Base-by-base conservation (phyloP, 1,284 basidiomycete genomes). In the Tranzscheliella williamsii region DNA sequence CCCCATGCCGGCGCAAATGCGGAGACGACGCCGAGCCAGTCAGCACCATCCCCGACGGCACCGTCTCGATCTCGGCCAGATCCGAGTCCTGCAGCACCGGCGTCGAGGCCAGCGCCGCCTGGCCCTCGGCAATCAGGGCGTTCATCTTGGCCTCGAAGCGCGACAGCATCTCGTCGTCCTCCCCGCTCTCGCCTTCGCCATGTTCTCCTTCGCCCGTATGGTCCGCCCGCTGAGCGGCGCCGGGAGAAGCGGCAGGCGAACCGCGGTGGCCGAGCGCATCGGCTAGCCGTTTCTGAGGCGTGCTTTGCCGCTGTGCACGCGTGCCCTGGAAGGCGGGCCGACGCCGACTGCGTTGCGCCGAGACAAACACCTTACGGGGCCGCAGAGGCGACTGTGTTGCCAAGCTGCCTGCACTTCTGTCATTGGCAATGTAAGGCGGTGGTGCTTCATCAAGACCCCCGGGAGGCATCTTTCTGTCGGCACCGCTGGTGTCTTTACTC, bases 81-180 rank as follows among this genome's bases (percentile, higher is more conserved):
- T 62, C 58, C 1, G 58, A 39, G 17, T 56, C 62, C 13, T 62
- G 48, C 18, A 67, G 40, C 2, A 62, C 55, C 4, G 55, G 58
- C 8, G 58, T 60, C 0, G 64, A 63, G 32, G 52, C 49, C 29
- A 70, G 46, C 16, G 67, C 67, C 12, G 64, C 58, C 18, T 63
- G 60, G 3, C 67, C 67, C 33, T 70, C 50, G 4, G 58, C 64
- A 35, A 70, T 70, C 21, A 70, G 42, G 3, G 43, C 56, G 17
- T 53, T 46, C 67, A 70, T 70, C 39, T 54, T 63, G 5, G 40
- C 49, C 34, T 70, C 47, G 35, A 70, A 63, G 15, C 67, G 50
- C 12, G 33, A 45, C 21, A 58, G 55, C 51, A 67, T 56, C 12
- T 58, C 57, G 26, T 68, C 66, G 15, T 68, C 36, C 3, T 67